Evolutionary conservation across 345 rosid species (phyloP).

Genomic region (Acer saccharum): DNA sequence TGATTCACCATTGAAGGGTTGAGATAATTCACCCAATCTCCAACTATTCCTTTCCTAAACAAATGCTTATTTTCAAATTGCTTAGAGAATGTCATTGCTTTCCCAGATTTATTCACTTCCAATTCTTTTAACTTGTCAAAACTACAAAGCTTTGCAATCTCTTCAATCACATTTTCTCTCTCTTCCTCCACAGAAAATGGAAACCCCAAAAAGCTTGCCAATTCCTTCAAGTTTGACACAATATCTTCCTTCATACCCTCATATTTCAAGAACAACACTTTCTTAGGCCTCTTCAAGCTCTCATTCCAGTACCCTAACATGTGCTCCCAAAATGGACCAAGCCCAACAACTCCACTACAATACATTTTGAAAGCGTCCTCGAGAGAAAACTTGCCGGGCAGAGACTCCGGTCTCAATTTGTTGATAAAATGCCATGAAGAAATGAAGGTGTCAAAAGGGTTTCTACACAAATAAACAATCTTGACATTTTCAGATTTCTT

Average conservation of each 20-base stretch:
- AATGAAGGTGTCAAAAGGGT: slow-evolving; percentile 53
- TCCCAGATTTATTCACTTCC: slow-evolving; percentile 47
- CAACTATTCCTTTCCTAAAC: slow-evolving; percentile 52
- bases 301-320: slow-evolving; percentile 53
- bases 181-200: slow-evolving; percentile 54
- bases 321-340: slow-evolving; percentile 59
- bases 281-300: slow-evolving; percentile 44
- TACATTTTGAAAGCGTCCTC: slow-evolving; percentile 50
- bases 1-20: slow-evolving; percentile 41
- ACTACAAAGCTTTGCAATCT: slow-evolving; percentile 48
- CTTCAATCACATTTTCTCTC: slow-evolving; percentile 30
- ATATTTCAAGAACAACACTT: slow-evolving; percentile 43
- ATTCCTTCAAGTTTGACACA: slow-evolving; percentile 25
- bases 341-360: slow-evolving; percentile 44
- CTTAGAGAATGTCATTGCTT: slow-evolving; percentile 33
- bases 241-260: slow-evolving; percentile 52
- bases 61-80: slow-evolving; percentile 43
- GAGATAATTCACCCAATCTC: slow-evolving; percentile 51
- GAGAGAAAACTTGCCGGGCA: slow-evolving; percentile 21
- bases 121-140: slow-evolving; percentile 42
- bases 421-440: slow-evolving; percentile 47
- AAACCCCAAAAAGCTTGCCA: slow-evolving; percentile 44
- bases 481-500: slow-evolving; percentile 22
- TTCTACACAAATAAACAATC: slow-evolving; percentile 50
- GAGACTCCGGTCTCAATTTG: slow-evolving; percentile 27